These are phyloP conservation scores for Beauveria bassiana DNA, from an alignment of 2,329 filamentous ascomycete genomes.

Conservation along the genomic window DNA sequence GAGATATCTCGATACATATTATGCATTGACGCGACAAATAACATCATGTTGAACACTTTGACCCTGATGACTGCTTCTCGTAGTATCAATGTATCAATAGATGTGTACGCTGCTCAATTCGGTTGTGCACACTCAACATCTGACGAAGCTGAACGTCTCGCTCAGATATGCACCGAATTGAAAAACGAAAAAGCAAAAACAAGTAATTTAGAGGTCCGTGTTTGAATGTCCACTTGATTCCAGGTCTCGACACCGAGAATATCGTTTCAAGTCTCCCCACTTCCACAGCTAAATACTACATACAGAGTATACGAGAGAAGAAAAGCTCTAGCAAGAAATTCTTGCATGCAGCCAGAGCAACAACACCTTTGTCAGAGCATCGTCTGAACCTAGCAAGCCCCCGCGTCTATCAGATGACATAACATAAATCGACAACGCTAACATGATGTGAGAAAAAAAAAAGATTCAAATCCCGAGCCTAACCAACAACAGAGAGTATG, in stretches of 20 bases:
- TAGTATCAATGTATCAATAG: not conserved
- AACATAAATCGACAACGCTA: not conserved
- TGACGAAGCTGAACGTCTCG: not conserved
- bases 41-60: not conserved
- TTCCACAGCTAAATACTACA: not conserved
- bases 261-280: not conserved
- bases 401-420: not conserved
- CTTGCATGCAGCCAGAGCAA: not conserved
- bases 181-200: not conserved
- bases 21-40: not conserved
- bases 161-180: not conserved
- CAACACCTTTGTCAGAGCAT: conserved; percentile 2
- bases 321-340: not conserved
- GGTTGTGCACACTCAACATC: too few species aligned
- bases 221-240: not conserved
- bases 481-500: not conserved
- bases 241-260: not conserved
- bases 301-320: not conserved
- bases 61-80: not conserved
- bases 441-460: not conserved
- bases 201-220: not conserved
- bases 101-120: too few species aligned
- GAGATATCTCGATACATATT: not conserved
- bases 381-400: not conserved
- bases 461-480: not conserved